Conservation (phyloP, 2,329 filamentous ascomycete species). For the Alternaria alternata region DNA sequence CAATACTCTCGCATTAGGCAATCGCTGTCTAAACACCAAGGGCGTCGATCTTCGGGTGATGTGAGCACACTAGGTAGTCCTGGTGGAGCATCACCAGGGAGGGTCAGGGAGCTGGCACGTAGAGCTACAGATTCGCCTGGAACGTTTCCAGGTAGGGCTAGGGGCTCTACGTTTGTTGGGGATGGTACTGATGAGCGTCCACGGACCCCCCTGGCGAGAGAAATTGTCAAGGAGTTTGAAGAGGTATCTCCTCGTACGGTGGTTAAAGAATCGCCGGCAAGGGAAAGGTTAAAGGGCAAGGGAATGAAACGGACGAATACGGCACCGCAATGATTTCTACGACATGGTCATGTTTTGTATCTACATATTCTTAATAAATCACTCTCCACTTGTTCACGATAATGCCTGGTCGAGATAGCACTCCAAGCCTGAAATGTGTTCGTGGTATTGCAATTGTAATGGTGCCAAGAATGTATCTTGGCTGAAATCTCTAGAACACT, state of each 20-base stretch:
- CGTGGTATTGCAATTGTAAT: not conserved
- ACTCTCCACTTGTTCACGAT: conserved; percentile 15
- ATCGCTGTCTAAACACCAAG: conserved; percentile 33
- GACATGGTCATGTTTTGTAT: conserved; percentile 9
- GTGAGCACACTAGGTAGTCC: conserved; percentile 6
- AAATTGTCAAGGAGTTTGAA: conserved; percentile 10
- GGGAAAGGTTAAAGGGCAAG: conserved; percentile 18
- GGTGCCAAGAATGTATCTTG: not conserved
- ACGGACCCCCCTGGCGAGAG: conserved; percentile 7
- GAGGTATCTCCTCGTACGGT: conserved; percentile 8
- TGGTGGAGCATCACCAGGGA: conserved; percentile 13
- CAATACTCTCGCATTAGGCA: conserved; percentile 32
- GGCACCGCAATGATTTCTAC: conserved; percentile 9
- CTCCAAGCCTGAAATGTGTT: not conserved
- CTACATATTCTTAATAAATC: conserved; percentile 16
- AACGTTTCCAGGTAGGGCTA: conserved; percentile 5
- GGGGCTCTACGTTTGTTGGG: conserved; percentile 7
- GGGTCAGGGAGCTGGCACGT: conserved; percentile 11
- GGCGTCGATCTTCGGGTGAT: conserved; percentile 21
- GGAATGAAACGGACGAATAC: conserved; percentile 19
- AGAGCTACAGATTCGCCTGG: conserved; percentile 13
- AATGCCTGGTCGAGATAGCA: not conserved
- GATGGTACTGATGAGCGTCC: conserved; percentile 1
- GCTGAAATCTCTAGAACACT: not conserved
- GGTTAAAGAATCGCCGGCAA: conserved; percentile 12